Evolutionary conservation across 306 rosid species (phyloP).

Genomic region (Alnus glutinosa): DNA sequence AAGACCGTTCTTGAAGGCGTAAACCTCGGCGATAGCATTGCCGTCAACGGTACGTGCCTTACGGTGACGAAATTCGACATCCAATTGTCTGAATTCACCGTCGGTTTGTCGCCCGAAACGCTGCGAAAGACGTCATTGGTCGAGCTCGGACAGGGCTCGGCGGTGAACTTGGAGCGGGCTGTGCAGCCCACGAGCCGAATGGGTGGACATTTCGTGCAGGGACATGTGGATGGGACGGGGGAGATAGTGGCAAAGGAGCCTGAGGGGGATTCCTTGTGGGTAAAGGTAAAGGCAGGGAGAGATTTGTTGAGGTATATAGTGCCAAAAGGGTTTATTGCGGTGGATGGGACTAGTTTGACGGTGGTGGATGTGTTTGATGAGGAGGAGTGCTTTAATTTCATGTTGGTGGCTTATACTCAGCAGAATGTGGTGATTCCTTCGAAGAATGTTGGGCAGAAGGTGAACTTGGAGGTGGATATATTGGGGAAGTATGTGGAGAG

Average conservation of each 20-base stretch:
- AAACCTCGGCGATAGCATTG: slow-evolving; percentile 85
- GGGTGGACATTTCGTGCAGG: slow-evolving; percentile 99
- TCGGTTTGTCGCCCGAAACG: slow-evolving; percentile 89
- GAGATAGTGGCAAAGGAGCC: slow-evolving; percentile 58
- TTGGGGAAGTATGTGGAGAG: slow-evolving; percentile 94
- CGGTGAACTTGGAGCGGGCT: slow-evolving; percentile 84
- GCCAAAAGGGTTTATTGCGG: slow-evolving; percentile 83
- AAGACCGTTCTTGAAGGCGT: slow-evolving; percentile 75
- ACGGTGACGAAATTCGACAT: slow-evolving; percentile 70
- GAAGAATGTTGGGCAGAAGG: slow-evolving; percentile 80
- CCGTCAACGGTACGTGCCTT: slow-evolving; percentile 89
- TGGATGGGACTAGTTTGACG: slow-evolving; percentile 96
- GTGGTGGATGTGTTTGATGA: slow-evolving; percentile 84
- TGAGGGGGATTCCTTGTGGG: slow-evolving; percentile 82
- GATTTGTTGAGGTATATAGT: slow-evolving; percentile 63
- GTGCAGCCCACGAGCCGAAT: slow-evolving; percentile 71
- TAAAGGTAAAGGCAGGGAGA: slow-evolving; percentile 56
- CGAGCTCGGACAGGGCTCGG: slow-evolving; percentile 60
- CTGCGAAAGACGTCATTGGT: slow-evolving; percentile 76
- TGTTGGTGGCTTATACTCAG: slow-evolving; percentile 87
- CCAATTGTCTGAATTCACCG: slow-evolving; percentile 53
- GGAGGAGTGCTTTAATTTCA: slow-evolving; percentile 76
- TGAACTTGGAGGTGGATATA: slow-evolving; percentile 92
- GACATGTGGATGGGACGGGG: slow-evolving; percentile 96
- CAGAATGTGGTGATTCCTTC: slow-evolving; percentile 73